Percentiles rank a stretch among this genome's conserved stretches.
Evolutionary conservation across 331 rosid species (phyloP).

Genomic region (Stylosanthes scabra): DNA sequence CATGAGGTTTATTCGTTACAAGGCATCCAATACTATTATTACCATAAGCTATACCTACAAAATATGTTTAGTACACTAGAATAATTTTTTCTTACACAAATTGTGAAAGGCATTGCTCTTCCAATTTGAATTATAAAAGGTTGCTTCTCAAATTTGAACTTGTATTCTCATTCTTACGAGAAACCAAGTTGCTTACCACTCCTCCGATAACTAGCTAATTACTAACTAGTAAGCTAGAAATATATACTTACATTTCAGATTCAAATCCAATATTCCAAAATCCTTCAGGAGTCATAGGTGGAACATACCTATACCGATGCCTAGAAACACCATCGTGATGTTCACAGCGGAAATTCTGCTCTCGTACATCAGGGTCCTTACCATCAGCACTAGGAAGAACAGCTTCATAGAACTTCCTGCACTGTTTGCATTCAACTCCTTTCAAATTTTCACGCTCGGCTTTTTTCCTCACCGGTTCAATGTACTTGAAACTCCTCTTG

Average conservation of each 20-base stretch:
- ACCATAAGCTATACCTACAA: neutral
- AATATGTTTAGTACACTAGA: constrained; percentile 17
- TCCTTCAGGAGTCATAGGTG: constrained; percentile 97
- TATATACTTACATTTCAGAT: constrained; percentile 64
- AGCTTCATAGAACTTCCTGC: constrained; percentile 91
- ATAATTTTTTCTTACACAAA: neutral
- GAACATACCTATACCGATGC: constrained; percentile 90
- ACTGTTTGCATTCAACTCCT: constrained; percentile 96
- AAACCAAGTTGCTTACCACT: no score
- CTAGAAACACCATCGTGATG: constrained; percentile 98
- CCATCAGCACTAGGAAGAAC: constrained; percentile 72
- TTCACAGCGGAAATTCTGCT: constrained; percentile 75
- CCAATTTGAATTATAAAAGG: no score
- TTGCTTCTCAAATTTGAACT: no score
- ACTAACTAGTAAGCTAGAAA: constrained; percentile 2
- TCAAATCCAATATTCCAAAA: constrained; percentile 99
- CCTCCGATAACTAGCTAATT: no score
- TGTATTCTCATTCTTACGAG: no score
- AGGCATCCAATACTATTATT: neutral
- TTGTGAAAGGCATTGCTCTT: no score
- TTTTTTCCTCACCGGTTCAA: constrained; percentile 92
- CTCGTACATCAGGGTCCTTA: constrained; percentile 45
- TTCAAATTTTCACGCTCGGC: constrained; percentile 87
- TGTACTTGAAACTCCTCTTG: constrained; percentile 71
- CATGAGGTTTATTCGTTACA: constrained; percentile 23